Percentiles rank a stretch among this genome's conserved stretches.
Conservation (phyloP, 208 protist species). For the Porcisia deanei region DNA sequence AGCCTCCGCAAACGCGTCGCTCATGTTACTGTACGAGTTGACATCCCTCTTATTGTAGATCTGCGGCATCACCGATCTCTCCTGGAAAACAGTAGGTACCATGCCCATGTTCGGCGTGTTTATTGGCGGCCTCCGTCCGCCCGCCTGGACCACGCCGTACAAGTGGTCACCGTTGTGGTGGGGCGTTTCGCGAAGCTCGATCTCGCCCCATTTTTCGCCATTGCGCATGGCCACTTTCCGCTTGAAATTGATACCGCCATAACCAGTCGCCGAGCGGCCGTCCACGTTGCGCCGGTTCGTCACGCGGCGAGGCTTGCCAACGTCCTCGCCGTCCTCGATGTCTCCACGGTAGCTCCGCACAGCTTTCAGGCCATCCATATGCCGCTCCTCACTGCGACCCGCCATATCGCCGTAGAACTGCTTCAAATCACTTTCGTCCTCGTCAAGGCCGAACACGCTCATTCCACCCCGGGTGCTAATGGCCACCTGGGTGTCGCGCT, state of each 20-base stretch:
- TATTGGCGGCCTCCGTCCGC: slow-evolving; percentile 15
- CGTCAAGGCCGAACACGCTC: slow-evolving; percentile 25
- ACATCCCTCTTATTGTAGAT: slow-evolving; percentile 52
- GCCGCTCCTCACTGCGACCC: slow-evolving; percentile 32
- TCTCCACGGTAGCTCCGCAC: slow-evolving; percentile 51
- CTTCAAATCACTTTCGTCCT: slow-evolving; percentile 39
- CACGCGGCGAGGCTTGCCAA: slow-evolving; percentile 63
- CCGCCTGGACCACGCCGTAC: slow-evolving; percentile 3
- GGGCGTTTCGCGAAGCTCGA: slow-evolving; percentile 37
- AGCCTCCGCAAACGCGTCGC: slow-evolving; percentile 39
- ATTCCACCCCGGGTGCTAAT: slow-evolving; percentile 50
- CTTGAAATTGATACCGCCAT: slow-evolving; percentile 74
- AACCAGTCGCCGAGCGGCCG: slow-evolving; percentile 46
- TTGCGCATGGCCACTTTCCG: slow-evolving; percentile 55
- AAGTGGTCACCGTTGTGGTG: background rate
- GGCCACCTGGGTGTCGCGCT: slow-evolving; percentile 50
- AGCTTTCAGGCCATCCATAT: slow-evolving; percentile 49
- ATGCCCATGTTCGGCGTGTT: slow-evolving; percentile 12
- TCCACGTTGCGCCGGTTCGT: slow-evolving; percentile 40
- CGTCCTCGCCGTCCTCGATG: slow-evolving; percentile 55
- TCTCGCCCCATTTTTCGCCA: slow-evolving; percentile 61
- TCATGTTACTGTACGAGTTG: slow-evolving; percentile 53
- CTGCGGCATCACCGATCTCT: slow-evolving; percentile 35
- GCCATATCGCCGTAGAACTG: slow-evolving; percentile 80
- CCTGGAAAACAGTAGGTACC: slow-evolving; percentile 13